Base-by-base conservation (phyloP, 805 yeast species). In the Teunomyces gatunensis region DNA sequence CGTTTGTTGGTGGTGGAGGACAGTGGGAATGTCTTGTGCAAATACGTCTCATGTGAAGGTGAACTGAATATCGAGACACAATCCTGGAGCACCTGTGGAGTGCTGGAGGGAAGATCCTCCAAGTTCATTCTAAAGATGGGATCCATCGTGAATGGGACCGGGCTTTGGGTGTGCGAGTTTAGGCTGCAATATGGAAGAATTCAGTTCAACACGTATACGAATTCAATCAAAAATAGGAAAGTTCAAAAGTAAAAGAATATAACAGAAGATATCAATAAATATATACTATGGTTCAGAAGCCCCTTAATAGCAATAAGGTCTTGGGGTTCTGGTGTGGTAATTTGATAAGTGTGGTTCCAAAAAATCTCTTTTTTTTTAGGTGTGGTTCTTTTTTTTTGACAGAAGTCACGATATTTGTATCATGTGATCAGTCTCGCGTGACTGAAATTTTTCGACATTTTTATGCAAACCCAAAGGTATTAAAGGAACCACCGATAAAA, bases 21-120 rank as follows among this genome's bases (percentile, higher is more conserved):
- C 25, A 32, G n/a, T 6, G 37, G 25, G 13, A 13, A 27, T n/a
- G 33, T 27, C 20, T 23, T 29, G 21, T 43, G 13, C 13, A 45
- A 23, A 15, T 52, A 49, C 7, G 51, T 27, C 20, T 52, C 50
- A 29, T 54, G 59, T 6, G 47, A 29, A 1, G 59, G 57, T 2
- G 58, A 44, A 5, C 49, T 43, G 9, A 63, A 49, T 7, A 63
- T 44, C 2, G 59, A 57, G 10, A 59, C 32, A 45, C 68, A 68
- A 15, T 60, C 60, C 32, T 56, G 49, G 6, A 67, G 53, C 4
- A 67, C 54, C 43, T 55, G 53, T 2, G 63, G 57, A 3, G 70
- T 65, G 27, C 46, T 48, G 3, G 50, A 25, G 11, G 47, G 39
- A 10, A 49, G 37, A 9, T 52, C 55, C 10, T 47, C 48, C 49